phyloP scores from a whole-genome alignment of 192 early-diverging fungal species.

The Backusella mclennaniae region DNA sequence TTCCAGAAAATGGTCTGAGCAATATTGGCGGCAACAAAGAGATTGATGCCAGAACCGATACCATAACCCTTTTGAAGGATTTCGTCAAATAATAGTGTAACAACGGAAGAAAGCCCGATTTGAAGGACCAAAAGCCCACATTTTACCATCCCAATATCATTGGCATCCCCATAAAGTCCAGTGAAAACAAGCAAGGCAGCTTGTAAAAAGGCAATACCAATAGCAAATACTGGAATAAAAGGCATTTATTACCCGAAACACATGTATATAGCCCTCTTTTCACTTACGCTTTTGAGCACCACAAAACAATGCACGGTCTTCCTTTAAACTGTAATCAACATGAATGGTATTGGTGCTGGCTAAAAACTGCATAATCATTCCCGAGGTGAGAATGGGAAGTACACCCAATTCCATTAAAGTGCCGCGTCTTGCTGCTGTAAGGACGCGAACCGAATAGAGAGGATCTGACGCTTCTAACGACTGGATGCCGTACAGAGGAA shows the following conservation, averaged over 20 bases:
- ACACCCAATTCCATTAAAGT: conserved; percentile 99
- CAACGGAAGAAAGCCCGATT: conserved; percentile 92
- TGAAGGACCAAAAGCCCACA: conserved; percentile 94
- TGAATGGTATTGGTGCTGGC: conserved; percentile 97
- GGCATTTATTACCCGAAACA: background rate
- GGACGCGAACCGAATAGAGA: conserved; percentile 99
- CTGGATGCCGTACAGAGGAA: conserved; percentile 99
- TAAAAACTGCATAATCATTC: conserved; percentile 99
- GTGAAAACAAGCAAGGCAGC: conserved; percentile 97
- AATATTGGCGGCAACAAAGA: conserved; percentile 99
- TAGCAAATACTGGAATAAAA: conserved; percentile 75
- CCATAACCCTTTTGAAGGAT: conserved; percentile 99
- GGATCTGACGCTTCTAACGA: conserved; percentile 98
- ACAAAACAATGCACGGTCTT: conserved; percentile 97
- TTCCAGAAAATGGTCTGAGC: conserved; percentile 99
- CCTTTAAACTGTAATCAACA: conserved; percentile 98
- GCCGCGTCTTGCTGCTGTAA: conserved; percentile 97
- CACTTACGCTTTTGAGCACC: conserved; percentile 93
- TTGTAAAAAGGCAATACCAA: conserved; percentile 96
- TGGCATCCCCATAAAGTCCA: conserved; percentile 95
- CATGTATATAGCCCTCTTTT: background rate
- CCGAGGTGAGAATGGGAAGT: conserved; percentile 97
- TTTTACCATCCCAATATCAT: conserved; percentile 92
- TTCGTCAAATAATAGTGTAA: conserved; percentile 98
- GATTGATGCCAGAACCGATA: conserved; percentile 96